phyloP scores from a whole-genome alignment of 1,284 basidiomycete species.

The Apiotrichum laibachii region DNA sequence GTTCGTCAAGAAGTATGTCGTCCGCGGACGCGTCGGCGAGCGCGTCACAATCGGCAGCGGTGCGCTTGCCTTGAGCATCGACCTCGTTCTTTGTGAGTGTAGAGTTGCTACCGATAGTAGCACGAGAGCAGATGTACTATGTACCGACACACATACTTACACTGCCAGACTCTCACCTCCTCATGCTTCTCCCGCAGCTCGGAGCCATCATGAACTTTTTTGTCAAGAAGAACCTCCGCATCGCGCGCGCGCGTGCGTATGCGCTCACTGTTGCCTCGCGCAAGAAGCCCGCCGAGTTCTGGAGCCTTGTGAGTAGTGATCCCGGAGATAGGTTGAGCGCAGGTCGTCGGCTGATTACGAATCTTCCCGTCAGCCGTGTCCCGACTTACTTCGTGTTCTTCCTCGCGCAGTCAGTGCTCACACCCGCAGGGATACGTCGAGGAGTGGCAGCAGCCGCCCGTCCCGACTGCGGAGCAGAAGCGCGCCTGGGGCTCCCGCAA shows the following conservation, averaged over 20 bases:
- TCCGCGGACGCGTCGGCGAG: slow-evolving; percentile 26
- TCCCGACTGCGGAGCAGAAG: slow-evolving; percentile 29
- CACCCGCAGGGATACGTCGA: slow-evolving; percentile 67
- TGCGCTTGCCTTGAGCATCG: slow-evolving; percentile 26
- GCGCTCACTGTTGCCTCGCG: slow-evolving; percentile 74
- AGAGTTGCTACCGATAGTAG: not conserved
- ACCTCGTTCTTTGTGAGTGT: slow-evolving; percentile 42
- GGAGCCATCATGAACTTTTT: slow-evolving; percentile 73
- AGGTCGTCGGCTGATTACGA: too few relatives aligned
- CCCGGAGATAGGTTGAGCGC: too few relatives aligned
- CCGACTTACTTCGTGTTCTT: not conserved
- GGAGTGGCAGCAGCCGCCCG: slow-evolving; percentile 74
- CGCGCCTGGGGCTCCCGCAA: slow-evolving; percentile 24
- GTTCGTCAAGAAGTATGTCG: slow-evolving; percentile 42
- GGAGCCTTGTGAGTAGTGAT: slow-evolving; percentile 53
- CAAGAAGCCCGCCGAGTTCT: slow-evolving; percentile 75
- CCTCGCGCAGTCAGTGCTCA: not conserved
- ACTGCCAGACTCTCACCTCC: slow-evolving; percentile 66
- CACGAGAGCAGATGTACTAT: too few relatives aligned
- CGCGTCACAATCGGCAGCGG: slow-evolving; percentile 34
- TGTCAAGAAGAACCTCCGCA: slow-evolving; percentile 69
- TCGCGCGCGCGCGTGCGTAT: slow-evolving; percentile 68
- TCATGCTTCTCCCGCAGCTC: slow-evolving; percentile 69
- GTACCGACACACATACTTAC: too few relatives aligned
- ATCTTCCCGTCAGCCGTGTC: too few relatives aligned